Conservation (phyloP, 495 filamentous ascomycete species). For the Geopyxis carbonaria region DNA sequence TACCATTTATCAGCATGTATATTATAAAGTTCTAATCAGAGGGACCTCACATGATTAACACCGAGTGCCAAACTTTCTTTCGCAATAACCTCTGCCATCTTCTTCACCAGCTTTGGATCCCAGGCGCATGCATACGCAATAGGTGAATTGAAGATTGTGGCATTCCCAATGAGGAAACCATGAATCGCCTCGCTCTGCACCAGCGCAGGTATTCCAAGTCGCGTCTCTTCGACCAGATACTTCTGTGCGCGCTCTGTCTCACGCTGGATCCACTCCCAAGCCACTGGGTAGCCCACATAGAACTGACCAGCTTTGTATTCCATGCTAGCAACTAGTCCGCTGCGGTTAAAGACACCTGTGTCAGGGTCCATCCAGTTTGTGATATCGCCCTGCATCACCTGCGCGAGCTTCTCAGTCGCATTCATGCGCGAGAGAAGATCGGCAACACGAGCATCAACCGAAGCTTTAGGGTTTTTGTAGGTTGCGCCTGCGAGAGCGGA, state of each 20-base stretch:
- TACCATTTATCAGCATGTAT: too few relatives aligned
- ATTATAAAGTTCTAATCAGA: too few relatives aligned
- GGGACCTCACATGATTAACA: conserved; percentile 48
- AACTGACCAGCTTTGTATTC: conserved; percentile 43
- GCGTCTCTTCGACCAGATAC: conserved; percentile 45
- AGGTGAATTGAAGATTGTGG: conserved; percentile 58
- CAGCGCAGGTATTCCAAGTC: conserved; percentile 49
- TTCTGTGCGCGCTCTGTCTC: conserved; percentile 46
- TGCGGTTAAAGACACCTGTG: conserved; percentile 42
- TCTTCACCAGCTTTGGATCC: conserved; percentile 39
- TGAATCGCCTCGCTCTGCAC: conserved; percentile 58
- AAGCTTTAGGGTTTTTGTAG: conserved; percentile 46
- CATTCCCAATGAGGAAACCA: conserved; percentile 50
- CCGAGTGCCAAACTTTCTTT: conserved; percentile 45
- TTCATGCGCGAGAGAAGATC: conserved; percentile 54
- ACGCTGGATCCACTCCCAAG: conserved; percentile 43
- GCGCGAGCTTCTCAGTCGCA: conserved; percentile 48
- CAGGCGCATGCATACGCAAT: conserved; percentile 53
- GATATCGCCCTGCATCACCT: conserved; percentile 52
- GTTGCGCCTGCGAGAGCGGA: conserved; percentile 7
- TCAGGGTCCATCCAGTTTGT: conserved; percentile 50
- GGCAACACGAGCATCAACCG: conserved; percentile 42
- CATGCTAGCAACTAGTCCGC: conserved; percentile 49
- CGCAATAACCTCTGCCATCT: conserved; percentile 45
- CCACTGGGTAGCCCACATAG: conserved; percentile 49